Conservation (phyloP, 176 grass and related monocot species). For the Themeda triandra region DNA sequence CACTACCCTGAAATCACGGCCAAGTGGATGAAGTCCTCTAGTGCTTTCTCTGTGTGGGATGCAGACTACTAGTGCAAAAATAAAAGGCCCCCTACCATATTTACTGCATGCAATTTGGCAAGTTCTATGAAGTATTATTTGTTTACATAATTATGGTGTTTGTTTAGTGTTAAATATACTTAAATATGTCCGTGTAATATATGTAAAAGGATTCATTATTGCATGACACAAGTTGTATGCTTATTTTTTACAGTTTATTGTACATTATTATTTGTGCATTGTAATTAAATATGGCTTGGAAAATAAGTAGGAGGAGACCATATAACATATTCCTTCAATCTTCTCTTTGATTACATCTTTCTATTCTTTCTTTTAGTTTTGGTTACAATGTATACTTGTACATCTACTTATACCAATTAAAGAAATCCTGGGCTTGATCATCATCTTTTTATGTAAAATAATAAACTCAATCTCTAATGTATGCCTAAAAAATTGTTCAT, state of each 20-base stretch:
- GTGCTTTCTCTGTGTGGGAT: conserved; percentile 53
- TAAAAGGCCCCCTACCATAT: no score
- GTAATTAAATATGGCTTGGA: not conserved
- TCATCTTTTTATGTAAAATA: no score
- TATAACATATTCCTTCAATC: not conserved
- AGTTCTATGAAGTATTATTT: no score
- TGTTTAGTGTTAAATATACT: no score
- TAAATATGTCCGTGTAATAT: conserved; percentile 4
- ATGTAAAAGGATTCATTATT: conserved; percentile 9
- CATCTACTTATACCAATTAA: no score
- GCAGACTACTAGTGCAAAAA: conserved; percentile 31
- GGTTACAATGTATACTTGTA: not conserved
- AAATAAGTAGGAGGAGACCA: not conserved
- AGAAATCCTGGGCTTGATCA: no score
- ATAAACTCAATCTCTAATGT: no score
- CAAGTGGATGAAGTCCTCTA: conserved; percentile 61
- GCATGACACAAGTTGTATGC: conserved; percentile 9
- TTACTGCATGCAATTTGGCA: no score
- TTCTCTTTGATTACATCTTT: not conserved
- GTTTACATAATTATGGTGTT: no score
- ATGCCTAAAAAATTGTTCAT: no score
- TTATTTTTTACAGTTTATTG: conserved; percentile 13
- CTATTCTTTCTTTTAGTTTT: not conserved
- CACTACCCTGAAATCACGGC: conserved; percentile 39
- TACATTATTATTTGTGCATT: not conserved